Base-by-base conservation (phyloP, 2,329 filamentous ascomycete species). In the Pseudogymnoascus sp. region DNA sequence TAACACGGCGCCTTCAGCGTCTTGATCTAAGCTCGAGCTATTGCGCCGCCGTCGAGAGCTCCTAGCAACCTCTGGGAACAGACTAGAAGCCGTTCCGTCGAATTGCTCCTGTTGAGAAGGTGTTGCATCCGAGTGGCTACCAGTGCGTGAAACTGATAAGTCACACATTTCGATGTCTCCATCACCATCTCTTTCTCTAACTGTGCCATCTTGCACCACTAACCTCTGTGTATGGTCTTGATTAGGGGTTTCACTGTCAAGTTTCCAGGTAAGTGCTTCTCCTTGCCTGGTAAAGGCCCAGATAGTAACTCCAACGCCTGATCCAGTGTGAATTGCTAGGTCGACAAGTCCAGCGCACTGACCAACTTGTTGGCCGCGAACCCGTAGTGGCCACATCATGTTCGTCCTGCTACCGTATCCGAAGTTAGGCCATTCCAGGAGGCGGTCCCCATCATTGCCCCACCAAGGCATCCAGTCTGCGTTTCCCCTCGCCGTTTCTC, bases 251-350 rank as follows among this genome's bases (percentile, higher is more conserved):
- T 17, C 50, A 33, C 23, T 15, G 28, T 33, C 28, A 57, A 57
- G 28, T 35, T 60, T 57, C 75, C 81, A 82, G 6, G 78, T 75
- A 5, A 72, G 76, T 2, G 79, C 79, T 64, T 76, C 71, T 0
- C 79, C 79, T 36, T 76, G 69, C 1, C 74, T 72, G 15, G 75
- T 73, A 67, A 85, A 83, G 0, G 78, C 80, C 80, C 82, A 84
- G n/a, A 85, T 73, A 0, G 76, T 74, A 31, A 83, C 74, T 19
- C 78, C 75, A 26, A 83, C 75, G 17, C 78, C 74, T 31, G 68
- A 76, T 60, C 66, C 75, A 66, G 75, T 81, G 69, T 78, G 75
- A 13, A 85, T 70, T 0, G 80, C 76, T 9, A 86, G 67, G 66
- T 84, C 82, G 23, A 81, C 80, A 2, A 83, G 68, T 7, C 75